These are phyloP conservation scores for Diophrys appendiculata DNA, from an alignment of 73 alveolate species.

Conservation along the genomic window DNA sequence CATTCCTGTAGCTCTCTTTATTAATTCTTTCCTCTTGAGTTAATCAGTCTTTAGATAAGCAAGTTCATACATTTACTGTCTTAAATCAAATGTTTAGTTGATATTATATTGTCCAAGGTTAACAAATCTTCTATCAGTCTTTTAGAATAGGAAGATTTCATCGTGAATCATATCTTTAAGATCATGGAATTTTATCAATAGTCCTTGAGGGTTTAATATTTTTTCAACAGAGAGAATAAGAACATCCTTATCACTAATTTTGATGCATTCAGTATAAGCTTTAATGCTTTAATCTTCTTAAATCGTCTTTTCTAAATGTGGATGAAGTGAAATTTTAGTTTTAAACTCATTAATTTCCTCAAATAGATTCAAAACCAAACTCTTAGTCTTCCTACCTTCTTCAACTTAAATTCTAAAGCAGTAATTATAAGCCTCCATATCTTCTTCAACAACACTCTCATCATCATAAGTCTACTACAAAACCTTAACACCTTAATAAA, in stretches of 20 bases:
- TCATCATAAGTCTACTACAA: background rate
- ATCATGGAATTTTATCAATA: constrained; percentile 27
- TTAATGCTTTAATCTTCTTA: background rate
- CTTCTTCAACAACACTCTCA: background rate
- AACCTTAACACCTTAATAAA: background rate
- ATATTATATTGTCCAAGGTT: constrained; percentile 1
- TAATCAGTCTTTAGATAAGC: background rate
- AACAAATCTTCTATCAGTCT: constrained; percentile 9
- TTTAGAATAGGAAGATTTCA: constrained; percentile 27
- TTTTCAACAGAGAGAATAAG: background rate
- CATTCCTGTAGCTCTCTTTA: background rate
- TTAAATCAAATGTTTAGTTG: background rate
- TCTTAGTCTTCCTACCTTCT: background rate
- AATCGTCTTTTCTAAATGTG: background rate
- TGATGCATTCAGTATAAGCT: constrained; percentile 1
- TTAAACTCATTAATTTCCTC: background rate
- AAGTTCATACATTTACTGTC: constrained; percentile 3
- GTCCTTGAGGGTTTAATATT: constrained; percentile 20
- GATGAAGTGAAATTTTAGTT: background rate
- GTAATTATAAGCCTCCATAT: background rate
- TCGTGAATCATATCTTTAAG: constrained; percentile 17
- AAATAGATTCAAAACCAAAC: background rate
- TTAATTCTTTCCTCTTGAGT: background rate
- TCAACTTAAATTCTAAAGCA: background rate
- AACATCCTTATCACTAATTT: background rate